Evolutionary conservation across 371 early-diverging fungal species (phyloP).

Genomic region (Mucor sp.): DNA sequence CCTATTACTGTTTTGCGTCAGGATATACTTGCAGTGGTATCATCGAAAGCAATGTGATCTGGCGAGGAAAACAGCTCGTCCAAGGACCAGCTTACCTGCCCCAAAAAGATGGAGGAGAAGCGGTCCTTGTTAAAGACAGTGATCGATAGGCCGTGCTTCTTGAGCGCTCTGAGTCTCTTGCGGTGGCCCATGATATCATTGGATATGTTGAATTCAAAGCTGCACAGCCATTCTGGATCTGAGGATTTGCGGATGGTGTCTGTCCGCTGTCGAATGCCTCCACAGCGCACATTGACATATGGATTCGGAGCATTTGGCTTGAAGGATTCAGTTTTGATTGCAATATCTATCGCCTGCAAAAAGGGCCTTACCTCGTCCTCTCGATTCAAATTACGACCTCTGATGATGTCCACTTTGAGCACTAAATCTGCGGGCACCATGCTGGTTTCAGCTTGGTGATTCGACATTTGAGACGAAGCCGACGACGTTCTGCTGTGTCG

Average conservation of each 20-base stretch:
- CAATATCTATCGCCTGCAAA: too few relatives aligned
- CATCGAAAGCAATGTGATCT: conserved; percentile 25
- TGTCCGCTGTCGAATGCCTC: conserved; percentile 47
- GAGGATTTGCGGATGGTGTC: conserved; percentile 36
- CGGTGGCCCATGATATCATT: conserved; percentile 25
- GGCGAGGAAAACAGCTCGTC: conserved; percentile 29
- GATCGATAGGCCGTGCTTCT: conserved; percentile 33
- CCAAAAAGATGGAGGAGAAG: conserved; percentile 43
- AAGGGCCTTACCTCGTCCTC: conserved; percentile 25
- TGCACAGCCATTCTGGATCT: conserved; percentile 45
- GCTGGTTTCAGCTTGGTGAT: conserved; percentile 5
- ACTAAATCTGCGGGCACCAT: conserved; percentile 22
- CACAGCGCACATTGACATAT: conserved; percentile 41
- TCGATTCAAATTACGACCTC: conserved; percentile 30
- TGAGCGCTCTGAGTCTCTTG: conserved; percentile 22
- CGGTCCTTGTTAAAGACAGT: conserved; percentile 45
- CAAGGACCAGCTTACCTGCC: conserved; percentile 34
- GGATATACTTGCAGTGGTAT: conserved; percentile 15
- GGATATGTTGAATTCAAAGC: conserved; percentile 44
- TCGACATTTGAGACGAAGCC: background rate
- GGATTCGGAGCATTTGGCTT: conserved; percentile 33
- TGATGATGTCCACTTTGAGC: conserved; percentile 31
- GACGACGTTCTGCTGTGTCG: conserved; percentile 9
- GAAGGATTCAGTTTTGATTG: background rate
- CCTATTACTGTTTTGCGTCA: background rate